phyloP scores from a whole-genome alignment of 2,329 filamentous ascomycete genomes.

The Fusarium lateritium region DNA sequence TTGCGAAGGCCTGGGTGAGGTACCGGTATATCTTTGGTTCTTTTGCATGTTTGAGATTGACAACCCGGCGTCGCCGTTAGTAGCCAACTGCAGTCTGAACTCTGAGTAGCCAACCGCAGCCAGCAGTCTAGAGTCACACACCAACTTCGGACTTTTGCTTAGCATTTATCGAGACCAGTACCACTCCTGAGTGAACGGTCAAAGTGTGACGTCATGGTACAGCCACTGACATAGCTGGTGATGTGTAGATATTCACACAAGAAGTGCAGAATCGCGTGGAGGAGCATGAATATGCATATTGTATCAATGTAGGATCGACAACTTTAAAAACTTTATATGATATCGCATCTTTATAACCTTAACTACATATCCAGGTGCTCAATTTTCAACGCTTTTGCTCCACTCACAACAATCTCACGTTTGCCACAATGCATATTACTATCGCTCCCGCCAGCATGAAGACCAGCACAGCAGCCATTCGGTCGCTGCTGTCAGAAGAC shows the following conservation, averaged over 20 bases:
- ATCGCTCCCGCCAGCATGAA: constrained; percentile 54
- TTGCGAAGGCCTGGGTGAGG: too few species aligned
- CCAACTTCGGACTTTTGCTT: background rate
- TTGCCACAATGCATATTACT: constrained; percentile 25
- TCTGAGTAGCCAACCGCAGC: too few species aligned
- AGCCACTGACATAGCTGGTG: constrained; percentile 16
- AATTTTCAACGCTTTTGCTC: background rate
- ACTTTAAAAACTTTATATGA: background rate
- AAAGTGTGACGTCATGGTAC: constrained; percentile 1
- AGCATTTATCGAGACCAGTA: background rate
- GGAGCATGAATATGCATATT: background rate
- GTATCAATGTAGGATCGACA: background rate
- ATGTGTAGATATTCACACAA: background rate
- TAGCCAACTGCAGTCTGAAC: too few species aligned
- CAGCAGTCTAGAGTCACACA: too few species aligned
- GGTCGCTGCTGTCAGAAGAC: constrained; percentile 43
- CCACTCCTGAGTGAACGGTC: too few species aligned
- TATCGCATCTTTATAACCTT: too few species aligned
- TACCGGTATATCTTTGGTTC: too few species aligned
- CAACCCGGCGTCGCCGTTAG: too few species aligned
- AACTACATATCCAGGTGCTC: background rate
- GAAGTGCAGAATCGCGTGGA: too few species aligned
- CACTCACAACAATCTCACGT: fast-evolving
- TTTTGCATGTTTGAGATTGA: too few species aligned
- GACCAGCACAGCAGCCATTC: constrained; percentile 51